Evolutionary conservation across 768 basidiomycete genomes (phyloP).

Genomic region (Brasilioporus rufonigricans): DNA sequence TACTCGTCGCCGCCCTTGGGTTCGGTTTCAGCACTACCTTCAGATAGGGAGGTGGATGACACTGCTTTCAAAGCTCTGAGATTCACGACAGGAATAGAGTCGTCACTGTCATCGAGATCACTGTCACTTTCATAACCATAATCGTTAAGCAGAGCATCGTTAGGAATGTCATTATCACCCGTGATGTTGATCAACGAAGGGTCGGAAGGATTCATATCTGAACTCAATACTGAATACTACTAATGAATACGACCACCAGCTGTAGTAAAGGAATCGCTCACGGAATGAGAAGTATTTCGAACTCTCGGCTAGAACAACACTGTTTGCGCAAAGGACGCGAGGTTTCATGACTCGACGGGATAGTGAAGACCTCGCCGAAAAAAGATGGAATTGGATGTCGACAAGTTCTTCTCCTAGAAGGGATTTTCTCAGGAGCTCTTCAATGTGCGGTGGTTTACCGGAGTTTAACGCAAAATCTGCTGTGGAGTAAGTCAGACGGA

Average conservation of each 20-base stretch:
- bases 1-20: constrained; percentile 12
- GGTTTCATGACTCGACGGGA: constrained; percentile 13
- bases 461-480: neutral
- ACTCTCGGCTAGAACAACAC: constrained; percentile 21
- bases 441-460: constrained; percentile 10
- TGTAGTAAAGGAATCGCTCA: constrained; percentile 1
- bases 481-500: neutral
- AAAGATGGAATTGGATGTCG: constrained; percentile 33
- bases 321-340: constrained; percentile 30
- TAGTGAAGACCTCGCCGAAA: constrained; percentile 10
- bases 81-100: neutral
- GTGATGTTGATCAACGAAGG: constrained; percentile 5
- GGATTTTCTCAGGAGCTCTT: constrained; percentile 23
- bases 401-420: constrained; percentile 29
- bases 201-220: constrained; percentile 5
- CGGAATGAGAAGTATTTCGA: constrained; percentile 28
- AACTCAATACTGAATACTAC: constrained; percentile 9
- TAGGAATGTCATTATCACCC: constrained; percentile 11
- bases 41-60: neutral
- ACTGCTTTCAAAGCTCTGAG: neutral
- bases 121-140: constrained; percentile 36
- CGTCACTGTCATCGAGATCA: constrained; percentile 31
- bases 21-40: neutral
- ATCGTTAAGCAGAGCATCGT: constrained; percentile 10
- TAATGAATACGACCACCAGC: neutral